Evolutionary conservation across 768 basidiomycete genomes (phyloP).

Genomic region (Collybiopsis luxurians): DNA sequence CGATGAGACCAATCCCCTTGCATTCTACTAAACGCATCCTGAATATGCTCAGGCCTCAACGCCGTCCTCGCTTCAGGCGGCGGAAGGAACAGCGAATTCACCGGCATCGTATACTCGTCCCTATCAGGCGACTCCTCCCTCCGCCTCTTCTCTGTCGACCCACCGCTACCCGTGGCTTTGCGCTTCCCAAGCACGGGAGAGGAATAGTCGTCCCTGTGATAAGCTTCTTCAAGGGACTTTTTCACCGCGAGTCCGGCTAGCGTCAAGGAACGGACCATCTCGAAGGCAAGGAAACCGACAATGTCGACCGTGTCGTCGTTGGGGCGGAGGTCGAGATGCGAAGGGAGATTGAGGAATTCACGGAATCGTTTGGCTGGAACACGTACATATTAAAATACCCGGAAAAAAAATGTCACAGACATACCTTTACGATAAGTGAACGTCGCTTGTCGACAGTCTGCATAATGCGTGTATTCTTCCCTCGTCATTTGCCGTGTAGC

Average conservation of each 20-base stretch:
- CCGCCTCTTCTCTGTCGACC: constrained; percentile 49
- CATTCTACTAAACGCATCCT: constrained; percentile 89
- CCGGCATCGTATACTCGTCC: constrained; percentile 65
- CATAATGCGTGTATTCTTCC: constrained; percentile 96
- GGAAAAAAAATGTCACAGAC: constrained; percentile 12
- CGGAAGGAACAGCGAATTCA: constrained; percentile 74
- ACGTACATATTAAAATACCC: background rate
- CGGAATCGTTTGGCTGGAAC: constrained; percentile 84
- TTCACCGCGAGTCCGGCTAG: constrained; percentile 86
- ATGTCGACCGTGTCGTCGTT: constrained; percentile 96
- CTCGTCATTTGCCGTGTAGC: constrained; percentile 94
- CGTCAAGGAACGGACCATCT: constrained; percentile 93
- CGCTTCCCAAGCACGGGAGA: constrained; percentile 71
- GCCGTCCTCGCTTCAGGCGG: constrained; percentile 81
- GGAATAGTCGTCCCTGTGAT: constrained; percentile 61
- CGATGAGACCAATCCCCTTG: constrained; percentile 81
- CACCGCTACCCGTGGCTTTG: constrained; percentile 47
- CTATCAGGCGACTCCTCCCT: constrained; percentile 61
- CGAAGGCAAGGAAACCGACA: constrained; percentile 95
- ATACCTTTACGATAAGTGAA: constrained; percentile 96
- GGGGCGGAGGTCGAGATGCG: constrained; percentile 83
- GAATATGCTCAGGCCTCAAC: constrained; percentile 80
- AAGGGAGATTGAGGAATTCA: constrained; percentile 88
- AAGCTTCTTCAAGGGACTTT: constrained; percentile 71
- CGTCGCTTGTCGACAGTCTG: constrained; percentile 93